Conservation (phyloP, 306 rosid species). For the Begonia masoniana region DNA sequence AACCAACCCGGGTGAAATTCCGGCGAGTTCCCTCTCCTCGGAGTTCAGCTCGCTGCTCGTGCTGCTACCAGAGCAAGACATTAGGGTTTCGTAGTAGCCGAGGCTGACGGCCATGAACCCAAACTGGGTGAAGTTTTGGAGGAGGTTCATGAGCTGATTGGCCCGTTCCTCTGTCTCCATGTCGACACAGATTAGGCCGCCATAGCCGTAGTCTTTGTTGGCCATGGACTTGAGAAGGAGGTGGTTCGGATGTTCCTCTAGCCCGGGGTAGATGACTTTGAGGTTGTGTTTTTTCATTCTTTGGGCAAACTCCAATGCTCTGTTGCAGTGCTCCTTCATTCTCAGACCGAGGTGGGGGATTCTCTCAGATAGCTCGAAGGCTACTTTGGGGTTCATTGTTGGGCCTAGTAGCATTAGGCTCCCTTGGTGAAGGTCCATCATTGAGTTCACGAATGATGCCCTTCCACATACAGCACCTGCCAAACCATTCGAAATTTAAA, state of each 20-base stretch:
- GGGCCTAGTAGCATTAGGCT: conserved; percentile 81
- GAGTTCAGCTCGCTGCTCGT: conserved; percentile 68
- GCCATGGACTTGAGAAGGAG: conserved; percentile 35
- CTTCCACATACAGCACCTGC: conserved; percentile 85
- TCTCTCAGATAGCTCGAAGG: conserved; percentile 79
- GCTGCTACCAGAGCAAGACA: conserved; percentile 89
- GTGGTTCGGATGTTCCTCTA: conserved; percentile 66
- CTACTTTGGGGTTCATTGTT: conserved; percentile 87
- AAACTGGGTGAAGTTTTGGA: conserved; percentile 63
- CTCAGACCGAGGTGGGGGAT: conserved; percentile 64
- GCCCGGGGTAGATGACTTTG: conserved; percentile 77
- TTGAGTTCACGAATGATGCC: conserved; percentile 57
- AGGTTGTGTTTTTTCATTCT: conserved; percentile 47
- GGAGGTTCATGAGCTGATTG: conserved; percentile 43
- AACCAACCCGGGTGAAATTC: conserved; percentile 75
- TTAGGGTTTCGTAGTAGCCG: conserved; percentile 84
- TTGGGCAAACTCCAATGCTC: conserved; percentile 48
- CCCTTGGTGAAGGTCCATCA: conserved; percentile 97
- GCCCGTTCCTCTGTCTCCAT: conserved; percentile 90
- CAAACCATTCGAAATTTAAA: too few species aligned
- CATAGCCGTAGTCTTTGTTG: conserved; percentile 64
- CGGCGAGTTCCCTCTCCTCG: conserved; percentile 54
- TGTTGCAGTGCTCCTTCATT: conserved; percentile 65
- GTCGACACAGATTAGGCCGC: conserved; percentile 72
- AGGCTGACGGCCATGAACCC: conserved; percentile 91